Conservation (phyloP, 805 yeast genomes). For the Spathaspora boniae region DNA sequence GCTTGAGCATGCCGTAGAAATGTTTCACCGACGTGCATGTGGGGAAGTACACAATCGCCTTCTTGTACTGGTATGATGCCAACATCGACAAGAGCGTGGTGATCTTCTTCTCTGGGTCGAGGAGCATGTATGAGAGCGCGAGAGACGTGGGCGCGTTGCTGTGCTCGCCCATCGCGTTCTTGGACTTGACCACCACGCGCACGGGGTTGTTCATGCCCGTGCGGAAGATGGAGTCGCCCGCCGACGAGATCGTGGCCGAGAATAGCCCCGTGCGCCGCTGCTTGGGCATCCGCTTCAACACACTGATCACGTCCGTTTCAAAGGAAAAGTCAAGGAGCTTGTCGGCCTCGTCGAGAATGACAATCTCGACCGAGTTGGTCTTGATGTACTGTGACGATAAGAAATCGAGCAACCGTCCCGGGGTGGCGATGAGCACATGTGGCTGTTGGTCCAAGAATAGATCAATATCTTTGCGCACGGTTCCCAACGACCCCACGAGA, state of each 20-base stretch:
- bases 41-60: slow-evolving; percentile 88
- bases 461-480: slow-evolving; percentile 70
- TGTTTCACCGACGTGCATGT: slow-evolving; percentile 83
- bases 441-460: slow-evolving; percentile 53
- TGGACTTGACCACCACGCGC: slow-evolving; percentile 70
- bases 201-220: slow-evolving; percentile 95
- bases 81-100: slow-evolving; percentile 55
- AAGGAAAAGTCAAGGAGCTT: slow-evolving; percentile 77
- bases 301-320: slow-evolving; percentile 61
- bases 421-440: slow-evolving; percentile 84
- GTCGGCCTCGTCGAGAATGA: slow-evolving; percentile 92
- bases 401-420: slow-evolving; percentile 83
- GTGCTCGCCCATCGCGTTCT: slow-evolving; percentile 13
- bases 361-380: slow-evolving; percentile 62
- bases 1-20: slow-evolving; percentile 55
- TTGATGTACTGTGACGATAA: slow-evolving; percentile 56
- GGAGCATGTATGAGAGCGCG: slow-evolving; percentile 55
- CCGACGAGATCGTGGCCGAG: slow-evolving; percentile 87
- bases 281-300: slow-evolving; percentile 71
- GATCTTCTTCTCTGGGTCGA: slow-evolving; percentile 60
- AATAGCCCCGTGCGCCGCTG: slow-evolving; percentile 93
- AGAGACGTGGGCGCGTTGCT: slow-evolving; percentile 61
- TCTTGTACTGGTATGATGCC: slow-evolving; percentile 55
- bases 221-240: slow-evolving; percentile 72
- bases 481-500: slow-evolving; percentile 59